These are phyloP conservation scores for Entelexis paramagnoliae DNA, from an alignment of 1,139 yeast species.

Conservation along the genomic window DNA sequence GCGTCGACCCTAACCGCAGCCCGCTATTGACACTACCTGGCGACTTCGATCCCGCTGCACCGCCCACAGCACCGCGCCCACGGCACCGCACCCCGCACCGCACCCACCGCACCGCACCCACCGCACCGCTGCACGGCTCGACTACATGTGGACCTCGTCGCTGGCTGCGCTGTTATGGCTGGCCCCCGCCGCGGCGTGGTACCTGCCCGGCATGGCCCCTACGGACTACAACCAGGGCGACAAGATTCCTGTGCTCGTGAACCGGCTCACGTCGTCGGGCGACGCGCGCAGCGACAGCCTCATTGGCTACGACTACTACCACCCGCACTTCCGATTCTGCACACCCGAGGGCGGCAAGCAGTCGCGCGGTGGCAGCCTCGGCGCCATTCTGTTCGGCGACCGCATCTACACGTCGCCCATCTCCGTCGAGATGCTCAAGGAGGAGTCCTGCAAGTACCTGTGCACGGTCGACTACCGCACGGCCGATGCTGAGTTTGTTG, in stretches of 20 bases:
- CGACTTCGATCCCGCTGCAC: no score
- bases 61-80: no score
- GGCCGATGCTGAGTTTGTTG: constrained; percentile 62
- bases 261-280: constrained; percentile 53
- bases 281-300: constrained; percentile 23
- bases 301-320: constrained; percentile 57
- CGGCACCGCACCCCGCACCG: no score
- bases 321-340: constrained; percentile 76
- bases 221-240: constrained; percentile 71
- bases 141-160: not conserved
- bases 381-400: constrained; percentile 90
- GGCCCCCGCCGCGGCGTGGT: constrained; percentile 43
- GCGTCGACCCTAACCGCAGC: not conserved
- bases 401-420: constrained; percentile 90
- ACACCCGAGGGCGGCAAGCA: constrained; percentile 51
- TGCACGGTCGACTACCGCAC: constrained; percentile 53
- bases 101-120: no score
- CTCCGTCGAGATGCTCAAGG: constrained; percentile 63
- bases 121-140: not conserved
- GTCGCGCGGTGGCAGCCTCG: constrained; percentile 81
- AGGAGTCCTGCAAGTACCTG: constrained; percentile 52
- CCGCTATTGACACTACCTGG: not conserved
- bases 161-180: not conserved
- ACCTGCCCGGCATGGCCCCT: constrained; percentile 93
- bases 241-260: constrained; percentile 65